Base-by-base conservation (phyloP, 192 early-diverging fungal species). In the Pilobolus umbonatus region DNA sequence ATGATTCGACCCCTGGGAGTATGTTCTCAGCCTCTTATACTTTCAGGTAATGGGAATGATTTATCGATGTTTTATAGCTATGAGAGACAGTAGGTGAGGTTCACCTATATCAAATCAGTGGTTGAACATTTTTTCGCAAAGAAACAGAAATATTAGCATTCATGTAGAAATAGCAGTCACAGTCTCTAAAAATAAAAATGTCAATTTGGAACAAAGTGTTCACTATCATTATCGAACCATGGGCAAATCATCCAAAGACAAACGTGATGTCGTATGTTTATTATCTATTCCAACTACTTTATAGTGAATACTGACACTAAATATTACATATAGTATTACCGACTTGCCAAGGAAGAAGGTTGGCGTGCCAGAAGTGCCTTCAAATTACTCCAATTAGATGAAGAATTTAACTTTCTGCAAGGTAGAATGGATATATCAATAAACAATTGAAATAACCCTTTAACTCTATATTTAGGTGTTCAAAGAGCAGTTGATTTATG, bases 291-390 rank as follows among this genome's bases (percentile, higher is more conserved):
- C 25, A 4, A 32, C 19, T 2, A 1, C 1, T 22, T 44, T 11
- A 39, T 22, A 15, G 14, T 26, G 6, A 21, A 54, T 7, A 22
- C 25, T 8, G 46, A 6, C 3, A 12, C 5, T 32, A 5, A 1
- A 21, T 17, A 40, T 29, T 24, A 17, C 34, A 32, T 35, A 56
- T 36, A 73, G 71, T 96, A 94, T 75, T 98, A 98, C 70, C 86
- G 96, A 12, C 71, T 92, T 52, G 94, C 96, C 38, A 98, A 98
- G 71, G 96, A 98, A 75, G 87, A 96, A 71, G 96, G 94, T 28
- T 98, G 93, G 93, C 79, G 96, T 34, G 96, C 96, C 9, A 80
- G 96, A 50, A 91, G 88, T 68, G 95, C 97, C 3, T 99, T 96
- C 81, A 99, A 99, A 74, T 78, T 99, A 48, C 79, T 97, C 38